Percentiles rank a stretch among this genome's conserved stretches.
phyloP scores from a whole-genome alignment of 169 alveolate genomes.

The Plasmodium reichenowi region DNA sequence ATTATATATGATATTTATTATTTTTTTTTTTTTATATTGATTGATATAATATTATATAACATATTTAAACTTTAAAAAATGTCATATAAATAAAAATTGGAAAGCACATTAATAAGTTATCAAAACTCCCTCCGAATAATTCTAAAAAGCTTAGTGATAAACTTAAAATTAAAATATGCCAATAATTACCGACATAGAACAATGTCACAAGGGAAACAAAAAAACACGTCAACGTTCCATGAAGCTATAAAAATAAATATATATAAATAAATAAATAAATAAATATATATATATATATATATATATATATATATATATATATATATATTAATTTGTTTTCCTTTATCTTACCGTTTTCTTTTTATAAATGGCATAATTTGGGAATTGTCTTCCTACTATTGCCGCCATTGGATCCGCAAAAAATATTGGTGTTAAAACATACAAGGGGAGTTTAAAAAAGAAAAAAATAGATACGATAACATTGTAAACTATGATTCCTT shows the following conservation, averaged over 20 bases:
- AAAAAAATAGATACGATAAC: conserved; percentile 48
- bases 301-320: neutral
- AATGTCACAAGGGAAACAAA: conserved; percentile 44
- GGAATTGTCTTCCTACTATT: conserved; percentile 37
- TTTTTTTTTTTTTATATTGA: neutral
- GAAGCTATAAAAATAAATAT: conserved; percentile 28
- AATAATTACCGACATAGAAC: conserved; percentile 20
- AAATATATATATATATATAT: neutral
- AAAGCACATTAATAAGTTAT: conserved; percentile 52
- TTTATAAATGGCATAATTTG: conserved; percentile 27
- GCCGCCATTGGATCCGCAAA: conserved; percentile 75
- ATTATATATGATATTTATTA: neutral
- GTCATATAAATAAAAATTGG: conserved; percentile 62
- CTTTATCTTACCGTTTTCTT: conserved; percentile 45
- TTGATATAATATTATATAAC: neutral
- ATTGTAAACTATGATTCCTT: conserved; percentile 53
- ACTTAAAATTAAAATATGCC: conserved; percentile 24
- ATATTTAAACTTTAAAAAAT: conserved; percentile 33
- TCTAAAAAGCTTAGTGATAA: conserved; percentile 25
- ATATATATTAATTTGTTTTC: neutral
- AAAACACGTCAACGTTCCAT: conserved; percentile 52
- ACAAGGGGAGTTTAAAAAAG: conserved; percentile 44
- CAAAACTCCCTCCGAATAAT: conserved; percentile 53
- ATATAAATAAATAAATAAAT: no score
- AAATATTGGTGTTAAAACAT: conserved; percentile 58